Percentiles rank a stretch among this genome's conserved stretches.
Conservation (phyloP, 805 yeast genomes). For the Kurtzmaniella fragi region DNA sequence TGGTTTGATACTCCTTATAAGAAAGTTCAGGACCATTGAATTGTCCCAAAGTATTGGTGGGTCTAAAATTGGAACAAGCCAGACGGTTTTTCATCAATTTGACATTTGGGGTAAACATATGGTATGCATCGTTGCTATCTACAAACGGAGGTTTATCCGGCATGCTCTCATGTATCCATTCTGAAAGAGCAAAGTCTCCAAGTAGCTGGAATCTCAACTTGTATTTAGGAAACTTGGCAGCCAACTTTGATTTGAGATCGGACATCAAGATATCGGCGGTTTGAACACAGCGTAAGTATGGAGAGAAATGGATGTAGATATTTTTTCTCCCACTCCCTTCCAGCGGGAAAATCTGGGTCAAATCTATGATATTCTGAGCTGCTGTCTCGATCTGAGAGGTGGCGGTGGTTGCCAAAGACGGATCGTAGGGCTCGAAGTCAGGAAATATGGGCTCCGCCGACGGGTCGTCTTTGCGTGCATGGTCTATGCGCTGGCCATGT, state of each 20-base stretch:
- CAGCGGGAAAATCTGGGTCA: constrained; percentile 16
- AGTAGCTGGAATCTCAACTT: constrained; percentile 33
- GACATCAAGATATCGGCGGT: constrained; percentile 36
- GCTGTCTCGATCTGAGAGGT: constrained; percentile 19
- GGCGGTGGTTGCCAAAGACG: constrained; percentile 28
- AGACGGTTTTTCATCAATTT: constrained; percentile 28
- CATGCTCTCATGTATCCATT: constrained; percentile 44
- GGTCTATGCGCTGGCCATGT: constrained; percentile 40
- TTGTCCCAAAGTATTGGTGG: constrained; percentile 38
- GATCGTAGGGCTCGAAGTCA: constrained; percentile 31
- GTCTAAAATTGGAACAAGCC: constrained; percentile 35
- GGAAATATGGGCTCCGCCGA: constrained; percentile 19
- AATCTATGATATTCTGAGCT: constrained; percentile 23
- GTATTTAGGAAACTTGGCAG: constrained; percentile 19
- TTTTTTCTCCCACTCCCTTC: constrained; percentile 20
- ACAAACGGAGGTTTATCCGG: constrained; percentile 35
- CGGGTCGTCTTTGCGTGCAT: constrained; percentile 21
- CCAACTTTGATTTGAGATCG: constrained; percentile 19
- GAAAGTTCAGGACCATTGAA: constrained; percentile 38
- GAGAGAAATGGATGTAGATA: constrained; percentile 36
- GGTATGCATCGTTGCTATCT: constrained; percentile 41
- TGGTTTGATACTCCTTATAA: constrained; percentile 34
- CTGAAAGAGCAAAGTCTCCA: constrained; percentile 41
- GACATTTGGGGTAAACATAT: constrained; percentile 41
- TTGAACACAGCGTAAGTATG: constrained; percentile 41